Base-by-base conservation (phyloP, 1,139 yeast genomes). In the Debaryomycetaceae sp. region DNA sequence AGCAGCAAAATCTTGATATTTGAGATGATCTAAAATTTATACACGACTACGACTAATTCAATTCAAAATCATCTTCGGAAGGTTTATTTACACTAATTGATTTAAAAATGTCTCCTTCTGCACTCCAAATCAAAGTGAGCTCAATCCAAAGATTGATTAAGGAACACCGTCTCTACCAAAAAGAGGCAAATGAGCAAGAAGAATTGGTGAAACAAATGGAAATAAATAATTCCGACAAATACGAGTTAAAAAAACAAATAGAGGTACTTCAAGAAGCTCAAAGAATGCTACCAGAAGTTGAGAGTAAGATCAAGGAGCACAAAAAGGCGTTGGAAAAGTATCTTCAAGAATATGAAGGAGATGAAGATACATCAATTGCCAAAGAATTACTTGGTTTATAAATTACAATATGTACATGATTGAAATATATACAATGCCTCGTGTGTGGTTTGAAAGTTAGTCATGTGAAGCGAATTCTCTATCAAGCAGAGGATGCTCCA, bases 131-230 rank as follows among this genome's bases (percentile, higher is more conserved):
- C 62, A 88, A 88, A 55, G 73, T 78, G 37, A 79, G 78, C 47
- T 94, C 96, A 3, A 70, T 89, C 39, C 76, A 77, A 47, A 73
- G 96, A 45, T 71, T 91, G 31, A 54, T 84, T 40, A 87, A 87
- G 52, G 97, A 89, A 57, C 81, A 83, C 50, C 56, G 57, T 13
- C 67, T 81, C 33, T 89, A 88, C 58, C 66, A 73, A 37, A 70
- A 75, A 43, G 96, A 89, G 55, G 72, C 79, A 29, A 60, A 60
- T 13, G 88, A 85, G 41, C 88, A 85, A 49, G 71, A 75, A 35
- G 58, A 61, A n/a, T 67, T 65, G 41, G 75, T 82, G 9, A 61
- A 63, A 4, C 63, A 56, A 38, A 61, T 79, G 59, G 75, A 71
- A 37, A 45, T 64, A 15, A 54, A 57, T 22, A 64, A 70, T 13